These are phyloP conservation scores for Aspergillus pseudoglaucus DNA, from an alignment of 2,329 filamentous ascomycete species.

Conservation along the genomic window DNA sequence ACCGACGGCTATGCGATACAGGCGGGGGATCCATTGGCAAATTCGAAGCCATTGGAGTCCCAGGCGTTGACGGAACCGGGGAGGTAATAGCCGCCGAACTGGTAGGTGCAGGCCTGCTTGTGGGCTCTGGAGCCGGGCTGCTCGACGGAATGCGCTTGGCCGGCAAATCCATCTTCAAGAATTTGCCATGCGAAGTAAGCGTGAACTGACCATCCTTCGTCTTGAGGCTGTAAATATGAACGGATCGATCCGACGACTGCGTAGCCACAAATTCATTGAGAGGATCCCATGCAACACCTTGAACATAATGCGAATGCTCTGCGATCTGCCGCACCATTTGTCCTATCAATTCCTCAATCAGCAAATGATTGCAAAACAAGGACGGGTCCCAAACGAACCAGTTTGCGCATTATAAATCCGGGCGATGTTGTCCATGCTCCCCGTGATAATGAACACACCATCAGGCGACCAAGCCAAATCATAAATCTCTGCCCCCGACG, in stretches of 20 bases:
- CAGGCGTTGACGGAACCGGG: slow-evolving; percentile 82
- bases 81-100: slow-evolving; percentile 60
- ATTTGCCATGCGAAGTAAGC: slow-evolving; percentile 67
- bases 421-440: slow-evolving; percentile 98
- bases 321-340: slow-evolving; percentile 83
- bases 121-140: slow-evolving; percentile 82
- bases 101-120: slow-evolving; percentile 25
- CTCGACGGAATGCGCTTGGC: slow-evolving; percentile 81
- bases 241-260: slow-evolving; percentile 94
- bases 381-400: slow-evolving; percentile 49
- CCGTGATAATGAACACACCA: slow-evolving; percentile 90
- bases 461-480: slow-evolving; percentile 99
- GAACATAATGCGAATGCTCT: slow-evolving; percentile 96
- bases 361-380: background rate
- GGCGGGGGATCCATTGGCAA: slow-evolving; percentile 95
- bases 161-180: slow-evolving; percentile 91
- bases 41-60: slow-evolving; percentile 82
- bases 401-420: slow-evolving; percentile 93
- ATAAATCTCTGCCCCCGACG: slow-evolving; percentile 92
- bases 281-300: slow-evolving; percentile 97
- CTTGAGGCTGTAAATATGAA: slow-evolving; percentile 93
- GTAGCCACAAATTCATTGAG: slow-evolving; percentile 97
- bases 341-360: slow-evolving; percentile 34
- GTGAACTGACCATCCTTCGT: slow-evolving; percentile 96
- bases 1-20: slow-evolving; percentile 86